Evolutionary conservation across 208 protist species (phyloP).

Genomic region (Trypanosoma caninum): DNA sequence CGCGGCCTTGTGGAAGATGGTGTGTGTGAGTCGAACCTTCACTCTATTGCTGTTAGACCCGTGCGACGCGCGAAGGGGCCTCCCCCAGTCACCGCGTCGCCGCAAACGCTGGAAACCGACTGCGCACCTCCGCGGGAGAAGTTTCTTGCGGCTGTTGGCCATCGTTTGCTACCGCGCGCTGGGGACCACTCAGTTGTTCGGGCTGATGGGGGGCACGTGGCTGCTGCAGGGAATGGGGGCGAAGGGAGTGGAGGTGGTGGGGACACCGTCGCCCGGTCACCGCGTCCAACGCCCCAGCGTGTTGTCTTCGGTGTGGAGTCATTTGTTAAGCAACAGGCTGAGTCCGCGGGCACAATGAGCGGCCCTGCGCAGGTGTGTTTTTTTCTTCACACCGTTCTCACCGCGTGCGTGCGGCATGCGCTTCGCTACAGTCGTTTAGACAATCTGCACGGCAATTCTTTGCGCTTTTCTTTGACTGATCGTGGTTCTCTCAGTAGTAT

Average conservation of each 20-base stretch:
- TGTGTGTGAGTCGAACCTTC: background rate
- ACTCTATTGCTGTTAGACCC: no score
- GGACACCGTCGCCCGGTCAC: background rate
- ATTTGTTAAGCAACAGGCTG: slow-evolving; percentile 18
- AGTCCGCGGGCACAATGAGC: slow-evolving; percentile 1
- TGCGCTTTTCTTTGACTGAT: no score
- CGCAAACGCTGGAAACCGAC: background rate
- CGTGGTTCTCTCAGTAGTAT: no score
- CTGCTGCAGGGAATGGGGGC: background rate
- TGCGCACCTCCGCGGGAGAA: background rate
- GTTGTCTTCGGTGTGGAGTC: slow-evolving; percentile 5
- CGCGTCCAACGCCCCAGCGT: slow-evolving; percentile 8
- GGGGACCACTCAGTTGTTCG: background rate
- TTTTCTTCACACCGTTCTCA: slow-evolving; percentile 19
- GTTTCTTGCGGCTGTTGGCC: slow-evolving; percentile 13
- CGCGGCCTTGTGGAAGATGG: slow-evolving; percentile 14
- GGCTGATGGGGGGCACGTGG: background rate
- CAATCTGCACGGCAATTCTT: background rate
- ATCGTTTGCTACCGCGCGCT: background rate
- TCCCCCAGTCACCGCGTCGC: no score
- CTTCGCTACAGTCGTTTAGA: slow-evolving; percentile 16
- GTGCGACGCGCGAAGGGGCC: no score
- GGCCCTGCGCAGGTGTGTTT: slow-evolving; percentile 11
- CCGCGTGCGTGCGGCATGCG: slow-evolving; percentile 22
- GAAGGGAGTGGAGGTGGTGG: background rate